Conservation (phyloP, 2,329 filamentous ascomycete genomes). For the Paraconiothyrium sp. region DNA sequence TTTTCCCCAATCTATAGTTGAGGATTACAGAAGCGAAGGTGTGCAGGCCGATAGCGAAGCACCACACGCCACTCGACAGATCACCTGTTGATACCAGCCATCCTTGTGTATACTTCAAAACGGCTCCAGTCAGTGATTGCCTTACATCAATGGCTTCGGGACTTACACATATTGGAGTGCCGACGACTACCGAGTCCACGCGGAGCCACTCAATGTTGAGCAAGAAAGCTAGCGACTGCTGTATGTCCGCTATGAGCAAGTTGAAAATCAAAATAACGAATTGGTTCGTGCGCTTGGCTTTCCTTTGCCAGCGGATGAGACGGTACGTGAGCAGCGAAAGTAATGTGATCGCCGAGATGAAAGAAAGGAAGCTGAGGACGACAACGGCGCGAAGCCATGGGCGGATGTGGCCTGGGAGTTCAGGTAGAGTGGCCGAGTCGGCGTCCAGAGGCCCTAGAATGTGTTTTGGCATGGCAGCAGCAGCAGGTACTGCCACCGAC, state of each 20-base stretch:
- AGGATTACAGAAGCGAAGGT: slow-evolving; percentile 71
- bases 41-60: slow-evolving; percentile 71
- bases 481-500: slow-evolving; percentile 11
- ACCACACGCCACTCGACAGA: slow-evolving; percentile 72
- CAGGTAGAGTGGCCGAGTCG: slow-evolving; percentile 40
- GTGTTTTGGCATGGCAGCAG: slow-evolving; percentile 29
- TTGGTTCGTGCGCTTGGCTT: slow-evolving; percentile 63
- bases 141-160: not conserved
- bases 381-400: slow-evolving; percentile 59
- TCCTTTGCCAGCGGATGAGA: slow-evolving; percentile 52
- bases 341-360: slow-evolving; percentile 55
- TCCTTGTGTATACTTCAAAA: slow-evolving; percentile 62
- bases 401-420: slow-evolving; percentile 46
- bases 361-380: slow-evolving; percentile 58
- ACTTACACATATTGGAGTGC: slow-evolving; percentile 63
- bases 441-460: slow-evolving; percentile 30
- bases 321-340: slow-evolving; percentile 58
- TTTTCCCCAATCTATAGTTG: slow-evolving; percentile 62
- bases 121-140: not conserved
- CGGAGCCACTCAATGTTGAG: slow-evolving; percentile 69
- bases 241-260: slow-evolving; percentile 72
- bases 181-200: slow-evolving; percentile 63
- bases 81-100: slow-evolving; percentile 75
- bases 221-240: slow-evolving; percentile 71
- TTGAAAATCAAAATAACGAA: slow-evolving; percentile 76